A percentile compares a stretch with the other conserved stretches of the same genome.
Conservation (phyloP, 2,329 filamentous ascomycete species). For the Fusarium torreyae region DNA sequence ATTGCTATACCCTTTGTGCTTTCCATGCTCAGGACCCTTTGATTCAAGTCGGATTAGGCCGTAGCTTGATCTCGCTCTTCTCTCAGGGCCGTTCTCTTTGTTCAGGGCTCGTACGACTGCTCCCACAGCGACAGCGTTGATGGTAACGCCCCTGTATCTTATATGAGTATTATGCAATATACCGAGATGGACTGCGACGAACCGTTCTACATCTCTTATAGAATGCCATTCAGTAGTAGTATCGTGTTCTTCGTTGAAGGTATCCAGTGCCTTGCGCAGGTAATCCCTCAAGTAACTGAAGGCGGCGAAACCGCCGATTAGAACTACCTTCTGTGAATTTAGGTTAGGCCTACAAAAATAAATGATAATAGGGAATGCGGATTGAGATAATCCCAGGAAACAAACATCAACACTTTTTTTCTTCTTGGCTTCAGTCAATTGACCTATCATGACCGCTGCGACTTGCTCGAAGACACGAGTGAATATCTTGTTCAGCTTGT, state of each 20-base stretch:
- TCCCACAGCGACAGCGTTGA: conserved; percentile 15
- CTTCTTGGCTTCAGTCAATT: no score
- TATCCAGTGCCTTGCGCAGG: neutral
- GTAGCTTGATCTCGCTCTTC: conserved; percentile 5
- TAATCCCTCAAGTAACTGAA: neutral
- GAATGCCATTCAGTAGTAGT: neutral
- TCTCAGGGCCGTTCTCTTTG: conserved; percentile 4
- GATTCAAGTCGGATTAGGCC: neutral
- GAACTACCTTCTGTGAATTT: neutral
- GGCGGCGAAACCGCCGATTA: conserved; percentile 13
- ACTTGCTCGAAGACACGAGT: no score
- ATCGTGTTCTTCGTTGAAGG: neutral
- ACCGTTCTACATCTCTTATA: neutral
- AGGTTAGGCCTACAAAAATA: no score
- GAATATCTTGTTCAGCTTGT: no score
- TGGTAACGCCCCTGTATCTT: neutral
- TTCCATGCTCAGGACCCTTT: neutral
- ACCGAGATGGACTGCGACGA: fast-evolving
- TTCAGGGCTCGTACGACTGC: conserved; percentile 10
- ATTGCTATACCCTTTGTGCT: neutral
- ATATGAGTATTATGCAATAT: neutral
- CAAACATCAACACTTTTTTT: neutral
- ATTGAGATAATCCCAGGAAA: neutral
- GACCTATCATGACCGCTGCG: no score
- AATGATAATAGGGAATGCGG: no score